Evolutionary conservation across 768 basidiomycete genomes (phyloP).

Genomic region (Hirschioporus abietinus): DNA sequence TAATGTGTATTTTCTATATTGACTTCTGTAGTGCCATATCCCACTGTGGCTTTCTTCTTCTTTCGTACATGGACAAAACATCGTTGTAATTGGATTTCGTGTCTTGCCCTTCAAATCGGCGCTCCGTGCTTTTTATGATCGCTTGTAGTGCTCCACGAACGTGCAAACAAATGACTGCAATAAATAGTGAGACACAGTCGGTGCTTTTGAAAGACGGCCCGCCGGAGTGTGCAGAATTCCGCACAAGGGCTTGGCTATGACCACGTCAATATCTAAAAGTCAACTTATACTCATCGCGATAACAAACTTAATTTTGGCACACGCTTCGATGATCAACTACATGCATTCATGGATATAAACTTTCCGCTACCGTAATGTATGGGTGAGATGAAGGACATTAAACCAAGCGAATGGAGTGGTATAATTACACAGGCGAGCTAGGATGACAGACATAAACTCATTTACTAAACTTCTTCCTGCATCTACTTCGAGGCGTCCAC

Average conservation of each 20-base stretch:
- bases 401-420: not conserved
- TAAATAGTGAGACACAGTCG: not conserved
- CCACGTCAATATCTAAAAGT: not conserved
- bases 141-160: not conserved
- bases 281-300: not conserved
- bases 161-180: not conserved
- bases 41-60: not conserved
- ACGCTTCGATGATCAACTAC: not conserved
- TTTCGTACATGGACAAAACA: not conserved
- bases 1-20: not conserved
- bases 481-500: not conserved
- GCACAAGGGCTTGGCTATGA: not conserved
- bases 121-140: not conserved
- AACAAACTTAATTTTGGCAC: not conserved
- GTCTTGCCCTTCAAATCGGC: not conserved
- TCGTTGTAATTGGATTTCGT: too few relatives aligned
- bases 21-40: not conserved
- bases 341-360: not conserved
- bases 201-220: not conserved
- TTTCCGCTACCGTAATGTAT: not conserved
- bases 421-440: not conserved
- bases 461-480: not conserved
- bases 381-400: not conserved
- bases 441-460: not conserved
- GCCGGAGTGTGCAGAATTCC: not conserved